These are phyloP conservation scores for Allium fistulosum DNA, from an alignment of 106 monocot species.

Conservation along the genomic window DNA sequence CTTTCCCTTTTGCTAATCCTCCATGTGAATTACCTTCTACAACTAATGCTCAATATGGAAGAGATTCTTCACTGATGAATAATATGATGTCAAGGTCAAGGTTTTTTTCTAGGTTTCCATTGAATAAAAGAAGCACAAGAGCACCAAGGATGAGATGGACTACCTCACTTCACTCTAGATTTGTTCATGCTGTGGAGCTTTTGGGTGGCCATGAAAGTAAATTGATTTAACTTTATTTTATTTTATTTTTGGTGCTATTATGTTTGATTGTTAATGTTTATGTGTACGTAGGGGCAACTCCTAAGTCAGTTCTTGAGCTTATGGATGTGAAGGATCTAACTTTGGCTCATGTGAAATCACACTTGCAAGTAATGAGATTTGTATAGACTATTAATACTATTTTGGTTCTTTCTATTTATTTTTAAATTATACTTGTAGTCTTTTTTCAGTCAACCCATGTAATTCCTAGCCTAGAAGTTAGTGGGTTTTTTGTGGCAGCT, in stretches of 20 bases:
- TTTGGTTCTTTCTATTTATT: too few species aligned
- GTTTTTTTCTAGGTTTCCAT: slow-evolving; percentile 41
- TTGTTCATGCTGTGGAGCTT: slow-evolving; percentile 75
- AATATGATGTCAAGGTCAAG: slow-evolving; percentile 32
- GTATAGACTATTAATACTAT: too few species aligned
- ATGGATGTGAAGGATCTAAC: slow-evolving; percentile 28
- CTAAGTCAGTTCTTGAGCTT: slow-evolving; percentile 21
- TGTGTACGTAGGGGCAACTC: slow-evolving; percentile 17
- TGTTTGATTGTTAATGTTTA: neutral
- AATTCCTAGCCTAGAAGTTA: neutral
- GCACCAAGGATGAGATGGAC: slow-evolving; percentile 43
- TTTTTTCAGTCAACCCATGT: neutral
- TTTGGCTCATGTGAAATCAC: slow-evolving; percentile 26
- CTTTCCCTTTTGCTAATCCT: slow-evolving; percentile 10
- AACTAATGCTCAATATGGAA: slow-evolving; percentile 7
- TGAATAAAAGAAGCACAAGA: slow-evolving; percentile 21
- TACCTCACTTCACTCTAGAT: slow-evolving; percentile 41
- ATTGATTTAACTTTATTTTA: neutral
- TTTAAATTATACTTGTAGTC: neutral
- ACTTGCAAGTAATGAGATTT: slow-evolving; percentile 7
- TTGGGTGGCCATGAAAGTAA: slow-evolving; percentile 35
- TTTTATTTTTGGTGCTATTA: neutral
- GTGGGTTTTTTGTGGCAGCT: slow-evolving; percentile 31
- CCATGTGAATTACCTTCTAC: neutral
- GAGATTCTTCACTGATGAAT: neutral